phyloP scores from a whole-genome alignment of 257 asterid genomes.

The Salvia miltiorrhiza region DNA sequence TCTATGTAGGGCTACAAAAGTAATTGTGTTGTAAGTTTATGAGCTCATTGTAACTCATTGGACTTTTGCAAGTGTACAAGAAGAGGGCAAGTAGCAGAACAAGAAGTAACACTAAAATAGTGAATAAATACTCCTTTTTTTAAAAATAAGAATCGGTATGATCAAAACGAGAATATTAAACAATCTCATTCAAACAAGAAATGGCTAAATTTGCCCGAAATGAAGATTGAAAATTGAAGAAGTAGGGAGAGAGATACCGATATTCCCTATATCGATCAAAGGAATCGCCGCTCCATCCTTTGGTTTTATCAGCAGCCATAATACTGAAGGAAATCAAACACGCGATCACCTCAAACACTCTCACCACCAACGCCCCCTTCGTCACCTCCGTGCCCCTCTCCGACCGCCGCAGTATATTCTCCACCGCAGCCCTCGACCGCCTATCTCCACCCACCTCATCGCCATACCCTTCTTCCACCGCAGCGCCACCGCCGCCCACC shows the following conservation, averaged over 20 bases:
- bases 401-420: slow-evolving; percentile 38
- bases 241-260: slow-evolving; percentile 40
- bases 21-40: neutral
- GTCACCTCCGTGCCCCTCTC: slow-evolving; percentile 39
- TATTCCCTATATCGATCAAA: slow-evolving; percentile 85
- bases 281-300: slow-evolving; percentile 98
- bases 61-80: neutral
- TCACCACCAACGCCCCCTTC: slow-evolving; percentile 54
- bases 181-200: neutral
- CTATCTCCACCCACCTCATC: slow-evolving; percentile 45
- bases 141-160: neutral
- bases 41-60: neutral
- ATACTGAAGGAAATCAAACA: slow-evolving; percentile 83
- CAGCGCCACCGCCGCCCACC: slow-evolving; percentile 35
- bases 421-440: slow-evolving; percentile 40
- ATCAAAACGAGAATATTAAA: no score
- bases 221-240: neutral
- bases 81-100: neutral
- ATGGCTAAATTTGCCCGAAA: neutral
- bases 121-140: no score
- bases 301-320: slow-evolving; percentile 92
- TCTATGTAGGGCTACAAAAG: no score
- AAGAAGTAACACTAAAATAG: neutral
- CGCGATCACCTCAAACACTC: slow-evolving; percentile 56
- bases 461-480: slow-evolving; percentile 41